phyloP scores from a whole-genome alignment of 441 rosid genomes.

The Erodium chrysanthum region DNA sequence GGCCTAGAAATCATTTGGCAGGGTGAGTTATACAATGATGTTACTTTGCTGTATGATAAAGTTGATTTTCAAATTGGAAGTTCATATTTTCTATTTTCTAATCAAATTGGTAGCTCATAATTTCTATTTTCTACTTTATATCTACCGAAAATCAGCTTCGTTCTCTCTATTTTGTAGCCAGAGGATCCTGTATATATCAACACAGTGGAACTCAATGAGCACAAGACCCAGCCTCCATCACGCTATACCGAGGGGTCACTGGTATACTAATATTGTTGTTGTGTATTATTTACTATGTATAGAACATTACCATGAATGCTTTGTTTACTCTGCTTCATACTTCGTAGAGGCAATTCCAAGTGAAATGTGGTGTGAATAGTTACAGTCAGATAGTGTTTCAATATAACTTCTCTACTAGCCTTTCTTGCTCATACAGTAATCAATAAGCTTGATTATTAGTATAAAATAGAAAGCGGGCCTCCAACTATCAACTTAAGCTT shows the following conservation, averaged over 20 bases:
- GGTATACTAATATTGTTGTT: conserved; percentile 33
- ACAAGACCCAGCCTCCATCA: conserved; percentile 70
- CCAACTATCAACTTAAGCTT: background rate
- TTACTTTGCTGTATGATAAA: background rate
- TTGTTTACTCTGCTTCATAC: background rate
- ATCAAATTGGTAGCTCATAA: background rate
- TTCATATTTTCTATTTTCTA: background rate
- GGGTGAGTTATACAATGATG: conserved; percentile 12
- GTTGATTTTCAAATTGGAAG: conserved; percentile 4
- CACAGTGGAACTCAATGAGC: conserved; percentile 63
- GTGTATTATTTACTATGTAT: conserved; percentile 15
- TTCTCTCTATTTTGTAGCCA: conserved; percentile 37
- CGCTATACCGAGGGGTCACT: conserved; percentile 90
- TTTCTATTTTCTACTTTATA: conserved; percentile 8
- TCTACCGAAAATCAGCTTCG: conserved; percentile 8
- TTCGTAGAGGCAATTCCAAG: background rate
- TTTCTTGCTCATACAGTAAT: background rate
- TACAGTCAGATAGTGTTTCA: background rate
- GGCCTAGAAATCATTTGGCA: background rate
- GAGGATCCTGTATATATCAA: conserved; percentile 50
- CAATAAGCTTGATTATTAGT: background rate
- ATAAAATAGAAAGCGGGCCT: background rate
- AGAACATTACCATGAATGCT: conserved; percentile 9
- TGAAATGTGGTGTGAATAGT: background rate
- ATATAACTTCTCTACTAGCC: background rate